Evolutionary conservation across 352 stramenopile genomes (phyloP).

Genomic region (Phytophthora sp.): DNA sequence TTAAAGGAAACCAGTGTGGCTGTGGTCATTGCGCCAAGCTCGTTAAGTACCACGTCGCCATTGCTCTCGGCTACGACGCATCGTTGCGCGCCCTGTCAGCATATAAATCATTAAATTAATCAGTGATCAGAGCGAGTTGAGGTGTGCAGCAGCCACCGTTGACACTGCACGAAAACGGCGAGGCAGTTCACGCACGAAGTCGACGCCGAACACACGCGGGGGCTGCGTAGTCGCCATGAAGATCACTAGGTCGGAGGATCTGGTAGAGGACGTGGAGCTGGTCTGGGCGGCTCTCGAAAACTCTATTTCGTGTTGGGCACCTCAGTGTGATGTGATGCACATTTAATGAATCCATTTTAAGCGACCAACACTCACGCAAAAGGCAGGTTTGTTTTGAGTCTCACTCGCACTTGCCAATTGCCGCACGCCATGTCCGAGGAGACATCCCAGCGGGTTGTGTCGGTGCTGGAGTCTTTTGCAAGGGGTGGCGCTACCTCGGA

Average conservation of each 20-base stretch:
- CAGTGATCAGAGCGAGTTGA: constrained; percentile 3
- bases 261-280: constrained; percentile 10
- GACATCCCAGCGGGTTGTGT: constrained; percentile 28
- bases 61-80: constrained; percentile 73
- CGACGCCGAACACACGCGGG: constrained; percentile 72
- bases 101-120: constrained; percentile 14
- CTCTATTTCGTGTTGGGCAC: constrained; percentile 26
- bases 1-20: constrained; percentile 91
- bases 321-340: constrained; percentile 4
- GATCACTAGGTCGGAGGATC: constrained; percentile 22
- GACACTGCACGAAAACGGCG: not conserved
- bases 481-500: constrained; percentile 25
- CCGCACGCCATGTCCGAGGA: constrained; percentile 25
- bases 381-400: constrained; percentile 3
- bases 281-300: constrained; percentile 20
- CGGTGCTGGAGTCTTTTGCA: constrained; percentile 32
- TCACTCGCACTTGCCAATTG: constrained; percentile 23
- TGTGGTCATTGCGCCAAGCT: constrained; percentile 88
- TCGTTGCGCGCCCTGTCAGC: constrained; percentile 68
- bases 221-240: constrained; percentile 36
- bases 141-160: constrained; percentile 1
- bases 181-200: constrained; percentile 63
- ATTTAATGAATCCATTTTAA: constrained; percentile 4
- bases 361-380: constrained; percentile 34
- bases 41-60: constrained; percentile 88